Base-by-base conservation (phyloP, 768 basidiomycete genomes). In the Leccinum variicolor region DNA sequence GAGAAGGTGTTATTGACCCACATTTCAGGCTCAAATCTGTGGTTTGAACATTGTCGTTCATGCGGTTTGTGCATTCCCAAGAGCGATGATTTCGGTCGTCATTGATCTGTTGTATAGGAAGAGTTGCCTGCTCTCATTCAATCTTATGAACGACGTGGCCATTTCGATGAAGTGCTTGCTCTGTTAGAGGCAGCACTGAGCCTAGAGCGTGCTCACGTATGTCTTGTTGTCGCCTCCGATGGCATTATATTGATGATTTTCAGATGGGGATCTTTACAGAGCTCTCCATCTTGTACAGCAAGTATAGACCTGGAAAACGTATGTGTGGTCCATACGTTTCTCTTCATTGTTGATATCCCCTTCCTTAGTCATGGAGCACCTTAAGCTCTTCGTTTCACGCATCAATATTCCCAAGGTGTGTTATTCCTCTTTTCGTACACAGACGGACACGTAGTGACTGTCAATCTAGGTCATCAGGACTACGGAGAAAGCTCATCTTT, bases 201-300 rank as follows among this genome's bases (percentile, higher is more conserved):
- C 70, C 78, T 98, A 64, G 97, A 99, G 75, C 86, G 97, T 54
- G 97, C 97, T 31, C 97, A 99, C 67, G 84, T 86, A 73, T 53
- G 81, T 70, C 25, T 52, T 39, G 52, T 59, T 25, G 39, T 59
- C 28, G 11, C 8, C 28, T 21, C 13, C 11, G 13, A 47, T 48
- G 7, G 14, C 51, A 52, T 36, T 45, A 46, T 64, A 47, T 58
- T 69, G 25, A 75, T 41, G 3, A 8, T 47, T 61, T 50, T 57
- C 49, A 84, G 81, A 95, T 96, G 94, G 96, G 96, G 62, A 95
- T 98, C 72, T 98, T 98, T 78, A 97, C 96, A 6, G 96, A 98
- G 70, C 80, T 98, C 41, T 83, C 92, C 2, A 89, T 92, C 57
- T 75, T 98, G 46, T 87, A 97, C 69, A 93, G 94, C 83, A 98